Evolutionary conservation across 1,284 basidiomycete species (phyloP), one percentile per base, ranked within the genome.

Genomic region (Pterulicium gracile): DNA sequence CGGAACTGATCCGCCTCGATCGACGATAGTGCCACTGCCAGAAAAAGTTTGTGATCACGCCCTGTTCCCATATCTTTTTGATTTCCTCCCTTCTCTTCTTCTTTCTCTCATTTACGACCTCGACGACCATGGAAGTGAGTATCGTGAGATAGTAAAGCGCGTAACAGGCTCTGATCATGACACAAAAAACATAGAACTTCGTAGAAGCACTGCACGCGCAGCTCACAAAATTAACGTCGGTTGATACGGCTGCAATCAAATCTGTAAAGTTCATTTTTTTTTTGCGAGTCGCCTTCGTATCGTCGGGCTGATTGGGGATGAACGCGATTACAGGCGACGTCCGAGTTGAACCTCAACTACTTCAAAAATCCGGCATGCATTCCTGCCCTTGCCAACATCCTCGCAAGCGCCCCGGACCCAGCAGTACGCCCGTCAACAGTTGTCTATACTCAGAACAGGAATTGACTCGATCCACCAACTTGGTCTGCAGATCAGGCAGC

Each of bases 291-390:
- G 43, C 34, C 48, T 15, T n/a, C 49, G 51, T 50, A 46, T n/a
- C 7, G n/a, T 7, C 27, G n/a, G 27, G n/a, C n/a, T 32, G 10
- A 32, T 32, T 32, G 27, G n/a, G 10, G 7, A 49, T 17, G 14
- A 13, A 23, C 23, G 13, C 45, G 34, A 44, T 32, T 32, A 13
- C 55, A 96, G 91, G 94, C 95, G 4, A 99, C 95, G 13, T 79
- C 91, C 15, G 79, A 83, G 56, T 74, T 99, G 48, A 95, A 94
- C 66, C 81, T 81, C 53, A 83, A 92, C 47, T 96, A 80, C 70
- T 97, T 92, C 79, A 94, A 91, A 70, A 81, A 84, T 60, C 77
- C 92, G 14, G 71, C 77, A 66, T 96, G 91, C 61, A 91, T 99
- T 51, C 81, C 94, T 44, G 92, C 89, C 21, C 79, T 99, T 32